These are phyloP conservation scores for Cylindrotheca fusiformis DNA, from an alignment of 108 stramenopile genomes.

Conservation along the genomic window DNA sequence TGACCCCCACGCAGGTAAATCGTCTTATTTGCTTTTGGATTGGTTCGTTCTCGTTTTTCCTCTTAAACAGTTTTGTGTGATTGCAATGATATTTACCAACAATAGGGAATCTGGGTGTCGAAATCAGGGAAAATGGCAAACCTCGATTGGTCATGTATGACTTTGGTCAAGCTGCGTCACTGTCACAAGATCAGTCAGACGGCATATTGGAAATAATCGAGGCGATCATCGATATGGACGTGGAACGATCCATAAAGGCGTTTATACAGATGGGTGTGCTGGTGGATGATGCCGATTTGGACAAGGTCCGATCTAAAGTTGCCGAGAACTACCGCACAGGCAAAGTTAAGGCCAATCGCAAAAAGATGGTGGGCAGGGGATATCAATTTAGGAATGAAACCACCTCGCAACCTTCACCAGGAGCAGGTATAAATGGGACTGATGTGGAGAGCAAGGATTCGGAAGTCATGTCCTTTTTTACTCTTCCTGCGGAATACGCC, in stretches of 20 bases:
- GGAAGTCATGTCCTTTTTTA: slow-evolving; percentile 79
- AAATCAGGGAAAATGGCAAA: slow-evolving; percentile 36
- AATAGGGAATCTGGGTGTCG: slow-evolving; percentile 84
- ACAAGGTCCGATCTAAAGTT: slow-evolving; percentile 63
- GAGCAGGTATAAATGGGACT: not conserved
- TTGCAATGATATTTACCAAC: not conserved
- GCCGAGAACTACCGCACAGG: slow-evolving; percentile 78
- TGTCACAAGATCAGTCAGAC: slow-evolving; percentile 59
- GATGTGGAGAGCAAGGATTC: slow-evolving; percentile 43
- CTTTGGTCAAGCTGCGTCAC: slow-evolving; percentile 82
- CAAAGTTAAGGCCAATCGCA: slow-evolving; percentile 58
- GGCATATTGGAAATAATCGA: slow-evolving; percentile 85
- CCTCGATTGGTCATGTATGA: slow-evolving; percentile 82
- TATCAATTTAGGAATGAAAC: slow-evolving; percentile 29
- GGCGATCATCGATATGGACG: slow-evolving; percentile 78
- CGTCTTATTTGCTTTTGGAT: not conserved
- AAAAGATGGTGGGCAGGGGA: slow-evolving; percentile 31
- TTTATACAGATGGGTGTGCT: slow-evolving; percentile 81
- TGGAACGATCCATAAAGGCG: slow-evolving; percentile 64
- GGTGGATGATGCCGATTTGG: slow-evolving; percentile 66
- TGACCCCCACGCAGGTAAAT: slow-evolving; percentile 49
- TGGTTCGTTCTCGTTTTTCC: not conserved
- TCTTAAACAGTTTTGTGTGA: not conserved
- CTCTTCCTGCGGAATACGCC: slow-evolving; percentile 82
- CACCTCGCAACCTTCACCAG: slow-evolving; percentile 6